Evolutionary conservation across 2,329 filamentous ascomycete genomes (phyloP), one percentile per base, ranked within the genome.

Genomic region (Penicillium sp.): DNA sequence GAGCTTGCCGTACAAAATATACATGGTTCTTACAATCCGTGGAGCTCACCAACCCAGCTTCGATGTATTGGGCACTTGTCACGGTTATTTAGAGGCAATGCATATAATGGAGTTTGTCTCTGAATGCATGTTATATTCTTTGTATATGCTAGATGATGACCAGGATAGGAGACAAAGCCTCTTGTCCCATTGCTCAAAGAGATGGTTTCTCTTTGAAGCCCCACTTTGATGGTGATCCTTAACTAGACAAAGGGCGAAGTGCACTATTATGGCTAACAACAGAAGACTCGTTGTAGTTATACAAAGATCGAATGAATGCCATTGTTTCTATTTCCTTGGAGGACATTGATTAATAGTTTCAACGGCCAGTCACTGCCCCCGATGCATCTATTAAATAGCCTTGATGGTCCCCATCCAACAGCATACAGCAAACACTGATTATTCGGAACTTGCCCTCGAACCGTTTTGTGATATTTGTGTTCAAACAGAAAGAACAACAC

Each of bases 271-370:
- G 10, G 5, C n/a, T 1, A 14, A 28, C 7, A 8, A n/a, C 5
- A 4, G 6, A 1, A 26, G 16, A 17, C 37, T 50, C 48, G 37
- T 50, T 50, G 19, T 43, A 10, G 3, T 0, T 5, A 4, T 25
- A 50, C 48, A 50, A 50, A 50, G 48, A 26, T 17, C 7, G 26
- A 22, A 50, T 31, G 19, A 43, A 50, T 50, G 16, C 37, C 48
- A 50, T 50, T 50, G 48, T 50, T 5, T 14, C 14, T 8, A n/a
- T 26, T 28, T 16, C 10, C n/a, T 19, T 17, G 9, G 16, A 33
- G 10, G 25, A 35, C 5, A n/a, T 35, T 28, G 19, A 43, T 35
- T 26, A 4, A 22, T 26, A 25, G 11, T 17, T 10, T 11, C 14
- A 16, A 44, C 16, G 2, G 10, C 8, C 5, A 26, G 37, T n/a